Percentiles rank a stretch among this genome's conserved stretches.
Evolutionary conservation across 1,139 yeast genomes (phyloP).

Genomic region (Lodderomyces beijingensis): DNA sequence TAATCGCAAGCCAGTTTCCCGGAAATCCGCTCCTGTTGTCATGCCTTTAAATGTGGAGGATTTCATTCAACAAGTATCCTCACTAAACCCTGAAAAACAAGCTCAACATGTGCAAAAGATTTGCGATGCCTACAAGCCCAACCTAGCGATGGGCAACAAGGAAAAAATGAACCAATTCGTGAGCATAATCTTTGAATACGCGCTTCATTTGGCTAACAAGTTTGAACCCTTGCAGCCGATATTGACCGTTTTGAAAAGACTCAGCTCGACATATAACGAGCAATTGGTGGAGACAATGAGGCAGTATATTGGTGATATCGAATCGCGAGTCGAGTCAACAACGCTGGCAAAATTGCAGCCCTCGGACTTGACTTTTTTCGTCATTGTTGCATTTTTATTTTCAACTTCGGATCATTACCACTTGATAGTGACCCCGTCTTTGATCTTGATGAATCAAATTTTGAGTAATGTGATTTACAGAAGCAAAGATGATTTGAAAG

Average conservation of each 20-base stretch:
- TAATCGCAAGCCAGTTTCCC: slow-evolving; percentile 12
- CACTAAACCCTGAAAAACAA: slow-evolving; percentile 38
- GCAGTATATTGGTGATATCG: slow-evolving; percentile 38
- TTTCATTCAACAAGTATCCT: slow-evolving; percentile 27
- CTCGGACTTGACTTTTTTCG: slow-evolving; percentile 63
- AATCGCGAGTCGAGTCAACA: slow-evolving; percentile 36
- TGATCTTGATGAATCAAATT: slow-evolving; percentile 67
- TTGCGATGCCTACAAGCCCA: slow-evolving; percentile 65
- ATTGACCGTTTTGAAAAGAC: slow-evolving; percentile 47
- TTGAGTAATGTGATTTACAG: slow-evolving; percentile 31
- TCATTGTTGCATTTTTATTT: slow-evolving; percentile 69
- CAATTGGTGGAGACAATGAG: slow-evolving; percentile 49
- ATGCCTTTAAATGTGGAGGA: slow-evolving; percentile 63
- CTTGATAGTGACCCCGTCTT: slow-evolving; percentile 80
- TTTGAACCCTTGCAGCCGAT: slow-evolving; percentile 33
- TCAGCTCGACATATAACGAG: slow-evolving; percentile 56
- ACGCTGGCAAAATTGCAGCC: slow-evolving; percentile 21
- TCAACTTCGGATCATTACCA: slow-evolving; percentile 97
- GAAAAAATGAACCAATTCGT: slow-evolving; percentile 66
- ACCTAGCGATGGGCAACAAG: slow-evolving; percentile 77
- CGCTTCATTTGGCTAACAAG: slow-evolving; percentile 41
- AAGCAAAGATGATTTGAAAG: slow-evolving; percentile 37
- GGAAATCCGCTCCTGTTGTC: slow-evolving; percentile 18
- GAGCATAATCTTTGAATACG: slow-evolving; percentile 59
- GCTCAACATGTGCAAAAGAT: slow-evolving; percentile 50